Evolutionary conservation across 1,284 basidiomycete genomes (phyloP).

Genomic region (Irpex sp.): DNA sequence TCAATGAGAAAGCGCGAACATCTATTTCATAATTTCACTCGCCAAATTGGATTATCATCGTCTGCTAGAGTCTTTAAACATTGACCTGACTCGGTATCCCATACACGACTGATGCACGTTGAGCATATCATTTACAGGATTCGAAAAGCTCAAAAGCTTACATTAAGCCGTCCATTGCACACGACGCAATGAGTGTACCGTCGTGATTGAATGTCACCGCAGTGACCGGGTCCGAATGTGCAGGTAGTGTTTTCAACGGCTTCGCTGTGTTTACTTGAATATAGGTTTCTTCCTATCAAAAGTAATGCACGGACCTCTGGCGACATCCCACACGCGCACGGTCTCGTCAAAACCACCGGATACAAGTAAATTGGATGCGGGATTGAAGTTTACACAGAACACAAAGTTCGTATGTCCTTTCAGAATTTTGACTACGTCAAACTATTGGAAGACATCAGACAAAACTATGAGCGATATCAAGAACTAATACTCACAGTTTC

Average conservation of each 20-base stretch:
- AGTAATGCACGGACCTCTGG: constrained; percentile 54
- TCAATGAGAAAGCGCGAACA: background rate
- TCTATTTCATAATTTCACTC: constrained; percentile 20
- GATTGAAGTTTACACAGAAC: constrained; percentile 90
- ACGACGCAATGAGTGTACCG: constrained; percentile 90
- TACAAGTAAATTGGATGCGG: constrained; percentile 83
- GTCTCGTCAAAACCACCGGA: constrained; percentile 96
- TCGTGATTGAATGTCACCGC: constrained; percentile 92
- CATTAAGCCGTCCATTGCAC: constrained; percentile 96
- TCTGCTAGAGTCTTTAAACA: constrained; percentile 97
- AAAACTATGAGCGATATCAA: background rate
- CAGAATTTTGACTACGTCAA: constrained; percentile 56
- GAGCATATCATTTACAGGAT: background rate
- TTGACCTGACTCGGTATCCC: constrained; percentile 96
- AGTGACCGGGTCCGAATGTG: constrained; percentile 96
- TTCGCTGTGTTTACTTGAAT: constrained; percentile 47
- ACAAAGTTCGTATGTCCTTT: constrained; percentile 91
- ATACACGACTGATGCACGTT: constrained; percentile 71
- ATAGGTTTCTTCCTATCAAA: background rate
- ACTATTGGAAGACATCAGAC: constrained; percentile 35
- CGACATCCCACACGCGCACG: constrained; percentile 94
- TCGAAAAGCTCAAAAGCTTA: constrained; percentile 36
- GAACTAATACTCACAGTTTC: constrained; percentile 47
- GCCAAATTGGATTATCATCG: constrained; percentile 94
- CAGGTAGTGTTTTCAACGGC: constrained; percentile 80